Evolutionary conservation across 805 yeast species (phyloP).

Genomic region (Candida parachauliodes): DNA sequence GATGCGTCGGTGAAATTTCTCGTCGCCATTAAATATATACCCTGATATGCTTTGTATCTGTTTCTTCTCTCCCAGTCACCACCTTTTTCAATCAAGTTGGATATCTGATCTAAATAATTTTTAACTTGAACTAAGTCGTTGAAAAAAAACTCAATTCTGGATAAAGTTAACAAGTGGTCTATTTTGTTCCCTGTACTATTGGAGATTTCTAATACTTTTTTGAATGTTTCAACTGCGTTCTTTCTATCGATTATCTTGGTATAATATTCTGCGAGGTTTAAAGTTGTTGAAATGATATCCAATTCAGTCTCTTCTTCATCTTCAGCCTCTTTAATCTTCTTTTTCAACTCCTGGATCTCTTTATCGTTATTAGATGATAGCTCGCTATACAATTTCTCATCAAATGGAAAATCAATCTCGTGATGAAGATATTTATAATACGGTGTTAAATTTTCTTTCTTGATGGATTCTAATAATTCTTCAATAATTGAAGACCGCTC

Average conservation of each 20-base stretch:
- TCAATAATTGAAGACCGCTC: slow-evolving; percentile 40
- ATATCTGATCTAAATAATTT: slow-evolving; percentile 69
- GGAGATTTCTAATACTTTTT: slow-evolving; percentile 71
- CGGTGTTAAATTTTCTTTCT: slow-evolving; percentile 69
- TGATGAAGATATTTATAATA: slow-evolving; percentile 62
- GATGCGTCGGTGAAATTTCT: slow-evolving; percentile 87
- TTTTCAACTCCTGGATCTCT: slow-evolving; percentile 51
- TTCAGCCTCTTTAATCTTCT: slow-evolving; percentile 49
- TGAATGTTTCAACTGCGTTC: slow-evolving; percentile 63
- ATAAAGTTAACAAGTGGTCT: slow-evolving; percentile 76
- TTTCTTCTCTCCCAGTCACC: slow-evolving; percentile 99
- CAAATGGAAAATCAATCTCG: slow-evolving; percentile 49
- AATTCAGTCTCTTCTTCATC: slow-evolving; percentile 83
- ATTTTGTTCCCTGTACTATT: slow-evolving; percentile 89
- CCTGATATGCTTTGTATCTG: slow-evolving; percentile 86
- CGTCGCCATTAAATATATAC: slow-evolving; percentile 77
- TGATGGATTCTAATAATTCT: slow-evolving; percentile 52
- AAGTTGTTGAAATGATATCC: slow-evolving; percentile 73
- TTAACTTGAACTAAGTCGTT: slow-evolving; percentile 70
- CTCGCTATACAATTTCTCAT: slow-evolving; percentile 51
- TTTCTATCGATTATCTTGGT: slow-evolving; percentile 77
- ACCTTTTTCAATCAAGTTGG: slow-evolving; percentile 82
- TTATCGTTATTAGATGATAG: slow-evolving; percentile 53
- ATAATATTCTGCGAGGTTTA: slow-evolving; percentile 82
- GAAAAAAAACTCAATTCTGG: slow-evolving; percentile 87